Evolutionary conservation across 129 eudicot genomes (phyloP), one percentile per base, ranked within the genome.

Genomic region (Pittosporum tobira): DNA sequence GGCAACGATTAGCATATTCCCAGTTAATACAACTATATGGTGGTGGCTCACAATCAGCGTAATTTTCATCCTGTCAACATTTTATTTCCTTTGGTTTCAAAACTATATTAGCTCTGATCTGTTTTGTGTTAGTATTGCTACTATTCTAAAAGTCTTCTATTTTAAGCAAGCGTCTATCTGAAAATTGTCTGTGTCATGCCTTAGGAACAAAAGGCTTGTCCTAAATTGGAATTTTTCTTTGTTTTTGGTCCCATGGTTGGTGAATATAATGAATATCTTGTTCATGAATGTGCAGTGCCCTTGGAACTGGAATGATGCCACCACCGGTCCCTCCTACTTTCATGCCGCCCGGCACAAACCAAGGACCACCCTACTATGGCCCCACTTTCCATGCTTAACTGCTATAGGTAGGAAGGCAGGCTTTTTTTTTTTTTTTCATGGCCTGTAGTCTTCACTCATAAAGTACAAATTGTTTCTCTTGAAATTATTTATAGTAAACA

Each of bases 1-100:
- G 77, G 43, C 82, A 85, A 67, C 83, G n/a, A n/a, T n/a, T n/a
- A n/a, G n/a, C n/a, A 57, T 86, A 86, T 74, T 64, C 85, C 30
- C 96, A 91, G 73, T 71, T 85, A 80, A 78, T 81, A 74, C 85
- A 80, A 90, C n/a, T n/a, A n/a, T n/a, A n/a, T n/a, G 62, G 75
- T 28, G 88, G 88, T 45, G 84, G 77, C 48, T 80, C 82, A 67
- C 83, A 68, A 61, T 54, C 73, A 6, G 51, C 53, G 81, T 74
- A 71, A 71, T 77, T 64, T 67, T 76, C 67, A 26, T 42, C 48
- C 37, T 54, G 31, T 48, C 42, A 19, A 14, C 24, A 11, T 70
- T 7, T 45, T 30, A 38, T 59, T 36, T 28, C 51, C 48, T 14
- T n/a, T 54, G 4, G 7, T 47, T 28, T 23, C 45, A 59, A 40